Evolutionary conservation across 768 basidiomycete genomes (phyloP).

Genomic region (Pleurotus eryngii): DNA sequence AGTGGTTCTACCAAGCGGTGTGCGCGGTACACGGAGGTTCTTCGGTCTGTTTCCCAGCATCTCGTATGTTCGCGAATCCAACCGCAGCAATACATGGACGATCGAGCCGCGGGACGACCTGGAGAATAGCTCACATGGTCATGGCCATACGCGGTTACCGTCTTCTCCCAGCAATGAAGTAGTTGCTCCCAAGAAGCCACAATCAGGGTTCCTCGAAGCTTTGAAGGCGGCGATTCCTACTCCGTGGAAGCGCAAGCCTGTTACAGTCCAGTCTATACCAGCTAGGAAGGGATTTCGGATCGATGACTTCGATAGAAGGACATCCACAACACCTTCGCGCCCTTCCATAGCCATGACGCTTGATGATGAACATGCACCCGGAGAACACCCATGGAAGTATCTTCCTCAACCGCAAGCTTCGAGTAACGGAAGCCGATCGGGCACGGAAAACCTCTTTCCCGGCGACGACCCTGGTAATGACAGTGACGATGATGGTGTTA

Average conservation of each 20-base stretch:
- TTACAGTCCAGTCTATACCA: neutral
- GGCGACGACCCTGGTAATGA: neutral
- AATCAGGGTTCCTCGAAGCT: neutral
- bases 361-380: constrained; percentile 1
- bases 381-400: constrained; percentile 5
- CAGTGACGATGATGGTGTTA: neutral
- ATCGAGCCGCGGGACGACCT: constrained; percentile 4
- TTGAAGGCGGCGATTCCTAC: neutral
- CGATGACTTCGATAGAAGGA: constrained; percentile 3
- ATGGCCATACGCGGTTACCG: neutral
- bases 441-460: constrained; percentile 1
- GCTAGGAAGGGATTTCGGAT: constrained; percentile 2
- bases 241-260: constrained; percentile 1
- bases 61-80: constrained; percentile 1
- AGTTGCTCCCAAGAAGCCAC: neutral
- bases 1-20: neutral
- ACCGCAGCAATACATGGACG: constrained; percentile 6
- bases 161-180: neutral
- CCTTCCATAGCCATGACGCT: neutral
- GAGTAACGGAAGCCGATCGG: constrained; percentile 1
- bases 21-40: neutral
- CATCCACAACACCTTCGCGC: neutral
- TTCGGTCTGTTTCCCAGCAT: constrained; percentile 6
- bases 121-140: neutral
- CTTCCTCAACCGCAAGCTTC: neutral